These are phyloP conservation scores for Cladobotryum mycophilum DNA, from an alignment of 2,329 filamentous ascomycete species.

Conservation along the genomic window DNA sequence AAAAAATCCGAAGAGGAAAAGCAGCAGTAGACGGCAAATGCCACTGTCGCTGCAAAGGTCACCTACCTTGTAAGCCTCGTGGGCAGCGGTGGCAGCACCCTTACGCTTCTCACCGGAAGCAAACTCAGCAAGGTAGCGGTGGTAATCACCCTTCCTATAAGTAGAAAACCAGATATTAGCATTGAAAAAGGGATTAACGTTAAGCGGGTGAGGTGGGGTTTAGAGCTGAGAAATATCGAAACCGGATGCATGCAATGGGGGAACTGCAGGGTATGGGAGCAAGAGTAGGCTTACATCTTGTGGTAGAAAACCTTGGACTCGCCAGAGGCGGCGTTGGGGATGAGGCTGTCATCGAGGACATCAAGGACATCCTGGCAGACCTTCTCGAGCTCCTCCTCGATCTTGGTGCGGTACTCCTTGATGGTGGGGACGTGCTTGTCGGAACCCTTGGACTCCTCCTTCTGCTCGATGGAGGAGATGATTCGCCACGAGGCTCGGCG, in stretches of 20 bases:
- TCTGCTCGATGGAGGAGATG: slow-evolving; percentile 99
- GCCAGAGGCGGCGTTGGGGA: slow-evolving; percentile 91
- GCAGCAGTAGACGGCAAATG: neutral
- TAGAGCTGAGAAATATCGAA: neutral
- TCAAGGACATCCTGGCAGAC: slow-evolving; percentile 97
- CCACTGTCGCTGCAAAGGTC: neutral
- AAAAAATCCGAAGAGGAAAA: neutral
- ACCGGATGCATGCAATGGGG: no score
- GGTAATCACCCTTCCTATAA: slow-evolving; percentile 89
- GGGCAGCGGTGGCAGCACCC: slow-evolving; percentile 76
- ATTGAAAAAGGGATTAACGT: slow-evolving; percentile 4
- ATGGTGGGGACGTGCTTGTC: slow-evolving; percentile 93
- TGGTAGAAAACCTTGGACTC: slow-evolving; percentile 99
- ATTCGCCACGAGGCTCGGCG: slow-evolving; percentile 98
- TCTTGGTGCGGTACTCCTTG: slow-evolving; percentile 97
- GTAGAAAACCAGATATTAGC: slow-evolving; percentile 9
- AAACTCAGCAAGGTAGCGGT: slow-evolving; percentile 92
- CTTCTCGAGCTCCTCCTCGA: slow-evolving; percentile 93
- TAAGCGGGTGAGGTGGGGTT: neutral
- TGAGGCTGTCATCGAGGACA: slow-evolving; percentile 86
- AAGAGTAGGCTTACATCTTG: slow-evolving; percentile 73
- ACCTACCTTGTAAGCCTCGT: slow-evolving; percentile 94
- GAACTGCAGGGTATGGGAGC: slow-evolving; percentile 5
- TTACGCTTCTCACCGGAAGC: slow-evolving; percentile 89
- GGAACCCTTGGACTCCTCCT: slow-evolving; percentile 98